Evolutionary conservation across 176 grass and related monocot species (phyloP).

Genomic region (Hyparrhenia diplandra): DNA sequence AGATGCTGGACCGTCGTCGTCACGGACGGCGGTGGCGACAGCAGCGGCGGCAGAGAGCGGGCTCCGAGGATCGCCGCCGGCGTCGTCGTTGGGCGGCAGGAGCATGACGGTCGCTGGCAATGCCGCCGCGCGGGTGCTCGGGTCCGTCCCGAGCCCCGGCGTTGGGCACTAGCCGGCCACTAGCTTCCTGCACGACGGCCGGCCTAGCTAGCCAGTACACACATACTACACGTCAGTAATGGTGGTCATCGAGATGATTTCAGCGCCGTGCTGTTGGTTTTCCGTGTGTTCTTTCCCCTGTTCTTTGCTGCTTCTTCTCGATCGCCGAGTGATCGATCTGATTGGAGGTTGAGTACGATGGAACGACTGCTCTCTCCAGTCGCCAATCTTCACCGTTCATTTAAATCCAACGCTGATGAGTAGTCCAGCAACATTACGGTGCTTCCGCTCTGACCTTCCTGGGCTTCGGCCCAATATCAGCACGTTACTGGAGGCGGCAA

Average conservation of each 20-base stretch:
- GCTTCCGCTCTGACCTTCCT: too few relatives aligned
- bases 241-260: not conserved
- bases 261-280: not conserved
- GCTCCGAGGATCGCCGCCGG: not conserved
- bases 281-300: not conserved
- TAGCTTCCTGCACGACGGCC: not conserved
- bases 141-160: slow-evolving; percentile 85
- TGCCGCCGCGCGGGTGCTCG: slow-evolving; percentile 40
- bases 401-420: too few relatives aligned
- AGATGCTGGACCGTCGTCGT: not conserved
- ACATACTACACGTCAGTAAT: not conserved
- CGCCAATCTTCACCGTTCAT: too few relatives aligned
- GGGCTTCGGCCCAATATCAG: too few relatives aligned
- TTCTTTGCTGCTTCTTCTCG: not conserved
- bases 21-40: not conserved
- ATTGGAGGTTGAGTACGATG: not conserved
- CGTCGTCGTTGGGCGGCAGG: not conserved
- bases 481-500: too few relatives aligned
- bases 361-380: too few relatives aligned
- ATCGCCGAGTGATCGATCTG: not conserved
- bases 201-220: too few relatives aligned
- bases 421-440: too few relatives aligned
- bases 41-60: not conserved
- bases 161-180: slow-evolving; percentile 67
- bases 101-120: not conserved